Evolutionary conservation across 1,139 yeast species (phyloP).

Genomic region (Entelexis sorbosivorans): DNA sequence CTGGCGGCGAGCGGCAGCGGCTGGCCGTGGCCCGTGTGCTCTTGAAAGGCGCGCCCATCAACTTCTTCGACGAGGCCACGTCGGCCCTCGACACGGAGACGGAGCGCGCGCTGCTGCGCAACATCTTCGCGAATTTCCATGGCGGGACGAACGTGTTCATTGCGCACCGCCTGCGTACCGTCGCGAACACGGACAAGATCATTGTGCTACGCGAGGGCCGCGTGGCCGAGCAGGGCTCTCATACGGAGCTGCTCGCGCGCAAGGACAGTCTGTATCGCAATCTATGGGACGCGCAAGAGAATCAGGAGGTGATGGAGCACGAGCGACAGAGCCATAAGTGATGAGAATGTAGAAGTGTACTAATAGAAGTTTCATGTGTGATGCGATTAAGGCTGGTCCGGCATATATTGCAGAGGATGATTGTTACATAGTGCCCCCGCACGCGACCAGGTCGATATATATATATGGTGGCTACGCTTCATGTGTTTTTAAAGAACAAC

Average conservation of each 20-base stretch:
- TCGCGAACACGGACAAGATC: slow-evolving; percentile 89
- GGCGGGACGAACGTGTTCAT: slow-evolving; percentile 75
- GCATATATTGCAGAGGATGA: too few species aligned
- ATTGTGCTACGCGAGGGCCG: slow-evolving; percentile 70
- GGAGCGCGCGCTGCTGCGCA: slow-evolving; percentile 68
- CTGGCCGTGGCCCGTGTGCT: slow-evolving; percentile 84
- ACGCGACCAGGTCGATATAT: too few species aligned
- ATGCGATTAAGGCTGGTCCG: too few species aligned
- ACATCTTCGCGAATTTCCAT: slow-evolving; percentile 53
- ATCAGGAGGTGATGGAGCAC: slow-evolving; percentile 32
- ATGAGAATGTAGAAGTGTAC: neutral
- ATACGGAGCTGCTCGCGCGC: slow-evolving; percentile 45
- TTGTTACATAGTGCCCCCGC: too few species aligned
- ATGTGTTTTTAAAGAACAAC: too few species aligned
- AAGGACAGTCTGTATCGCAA: slow-evolving; percentile 55
- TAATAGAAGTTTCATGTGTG: neutral
- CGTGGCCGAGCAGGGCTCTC: slow-evolving; percentile 84
- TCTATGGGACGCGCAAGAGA: slow-evolving; percentile 89
- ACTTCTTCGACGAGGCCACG: slow-evolving; percentile 95
- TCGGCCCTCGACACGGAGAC: slow-evolving; percentile 95
- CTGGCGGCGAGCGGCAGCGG: slow-evolving; percentile 97
- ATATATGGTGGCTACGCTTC: too few species aligned
- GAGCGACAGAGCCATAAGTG: neutral
- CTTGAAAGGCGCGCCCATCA: slow-evolving; percentile 74
- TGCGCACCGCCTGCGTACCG: slow-evolving; percentile 88